Percentiles rank a stretch among this genome's conserved stretches.
Conservation (phyloP, 2,329 filamentous ascomycete species). For the Scytalidium sp. region DNA sequence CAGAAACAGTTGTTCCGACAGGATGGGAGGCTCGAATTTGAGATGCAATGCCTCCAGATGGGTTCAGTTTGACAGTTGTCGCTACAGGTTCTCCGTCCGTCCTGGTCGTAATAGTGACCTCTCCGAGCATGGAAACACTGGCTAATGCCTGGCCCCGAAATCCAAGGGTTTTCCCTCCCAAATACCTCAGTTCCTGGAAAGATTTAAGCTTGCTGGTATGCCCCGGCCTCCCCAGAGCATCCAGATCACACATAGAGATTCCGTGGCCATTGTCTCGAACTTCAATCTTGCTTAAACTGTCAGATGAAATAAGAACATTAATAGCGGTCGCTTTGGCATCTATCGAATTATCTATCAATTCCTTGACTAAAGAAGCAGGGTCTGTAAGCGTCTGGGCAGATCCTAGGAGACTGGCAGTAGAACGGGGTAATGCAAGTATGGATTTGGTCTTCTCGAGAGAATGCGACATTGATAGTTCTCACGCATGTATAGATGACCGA, state of each 20-base stretch:
- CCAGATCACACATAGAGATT: constrained; percentile 60
- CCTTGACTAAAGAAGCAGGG: constrained; percentile 65
- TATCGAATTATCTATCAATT: constrained; percentile 74
- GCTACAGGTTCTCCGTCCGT: constrained; percentile 60
- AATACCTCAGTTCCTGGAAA: constrained; percentile 57
- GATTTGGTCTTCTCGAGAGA: background rate
- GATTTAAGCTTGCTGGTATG: constrained; percentile 71
- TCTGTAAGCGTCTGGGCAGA: constrained; percentile 59
- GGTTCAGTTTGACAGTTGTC: constrained; percentile 40
- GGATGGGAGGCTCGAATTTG: constrained; percentile 45
- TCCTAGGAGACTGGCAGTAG: constrained; percentile 54
- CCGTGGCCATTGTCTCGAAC: constrained; percentile 74
- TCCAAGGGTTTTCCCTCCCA: constrained; percentile 62
- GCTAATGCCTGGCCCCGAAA: constrained; percentile 75
- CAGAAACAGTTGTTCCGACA: constrained; percentile 66
- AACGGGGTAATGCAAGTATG: constrained; percentile 44
- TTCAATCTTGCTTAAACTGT: constrained; percentile 67
- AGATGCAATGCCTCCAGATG: constrained; percentile 33
- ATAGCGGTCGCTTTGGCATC: constrained; percentile 68
- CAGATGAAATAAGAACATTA: constrained; percentile 59
- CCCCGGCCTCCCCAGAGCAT: constrained; percentile 59
- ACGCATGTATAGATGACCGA: background rate
- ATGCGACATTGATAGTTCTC: background rate
- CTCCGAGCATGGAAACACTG: constrained; percentile 57
- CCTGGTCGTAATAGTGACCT: constrained; percentile 61